A percentile compares a stretch with the other conserved stretches of the same genome.
Evolutionary conservation across 2,329 filamentous ascomycete genomes (phyloP).

Genomic region (Aplosporella prunicola): DNA sequence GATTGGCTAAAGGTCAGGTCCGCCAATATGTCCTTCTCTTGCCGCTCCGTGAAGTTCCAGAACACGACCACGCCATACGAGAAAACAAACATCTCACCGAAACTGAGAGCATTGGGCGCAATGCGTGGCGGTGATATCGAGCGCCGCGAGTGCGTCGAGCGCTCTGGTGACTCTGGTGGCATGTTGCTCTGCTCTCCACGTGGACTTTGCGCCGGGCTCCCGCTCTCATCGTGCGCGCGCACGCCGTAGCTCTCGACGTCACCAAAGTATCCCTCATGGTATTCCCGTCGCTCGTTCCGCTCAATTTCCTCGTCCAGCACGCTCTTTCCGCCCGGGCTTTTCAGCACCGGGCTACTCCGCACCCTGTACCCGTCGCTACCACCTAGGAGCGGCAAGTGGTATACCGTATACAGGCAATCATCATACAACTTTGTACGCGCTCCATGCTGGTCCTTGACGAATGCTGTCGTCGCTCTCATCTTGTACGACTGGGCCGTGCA

Average conservation of each 20-base stretch:
- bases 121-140: constrained; percentile 39
- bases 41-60: constrained; percentile 95
- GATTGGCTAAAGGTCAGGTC: constrained; percentile 82
- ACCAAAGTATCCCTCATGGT: constrained; percentile 84
- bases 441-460: constrained; percentile 76
- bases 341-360: constrained; percentile 81
- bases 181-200: constrained; percentile 9
- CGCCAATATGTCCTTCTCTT: constrained; percentile 93
- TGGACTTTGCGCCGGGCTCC: constrained; percentile 18
- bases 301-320: constrained; percentile 94
- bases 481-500: constrained; percentile 93
- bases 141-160: constrained; percentile 2
- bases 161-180: constrained; percentile 5
- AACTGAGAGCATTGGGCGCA: constrained; percentile 62
- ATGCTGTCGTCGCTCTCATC: constrained; percentile 77
- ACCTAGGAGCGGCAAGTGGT: constrained; percentile 79
- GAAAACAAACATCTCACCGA: constrained; percentile 95
- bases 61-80: constrained; percentile 96
- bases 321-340: constrained; percentile 86
- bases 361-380: constrained; percentile 81
- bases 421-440: constrained; percentile 95
- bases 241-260: constrained; percentile 53
- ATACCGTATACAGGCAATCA: constrained; percentile 92
- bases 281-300: constrained; percentile 77
- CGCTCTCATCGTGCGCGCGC: constrained; percentile 21